Evolutionary conservation across 1,284 basidiomycete species (phyloP).

Genomic region (Leccinum fallax): DNA sequence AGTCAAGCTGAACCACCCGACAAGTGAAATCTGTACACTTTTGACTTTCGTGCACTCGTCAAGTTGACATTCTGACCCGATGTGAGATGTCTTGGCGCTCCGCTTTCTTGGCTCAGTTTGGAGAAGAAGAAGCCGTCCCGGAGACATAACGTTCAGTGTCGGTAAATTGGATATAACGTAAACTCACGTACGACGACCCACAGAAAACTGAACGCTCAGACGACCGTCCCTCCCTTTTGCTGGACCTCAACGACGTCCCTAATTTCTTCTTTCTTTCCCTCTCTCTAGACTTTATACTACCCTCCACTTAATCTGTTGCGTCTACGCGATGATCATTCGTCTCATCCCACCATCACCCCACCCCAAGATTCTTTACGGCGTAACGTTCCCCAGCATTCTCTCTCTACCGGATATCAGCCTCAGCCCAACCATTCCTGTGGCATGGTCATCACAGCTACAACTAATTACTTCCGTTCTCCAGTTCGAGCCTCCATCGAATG

Average conservation of each 20-base stretch:
- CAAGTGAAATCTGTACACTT: not conserved
- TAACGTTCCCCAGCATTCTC: slow-evolving; percentile 58
- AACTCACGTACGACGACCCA: slow-evolving; percentile 30
- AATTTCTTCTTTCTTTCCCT: not conserved
- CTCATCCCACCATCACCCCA: slow-evolving; percentile 57
- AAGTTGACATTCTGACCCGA: not conserved
- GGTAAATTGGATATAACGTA: slow-evolving; percentile 29
- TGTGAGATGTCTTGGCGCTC: not conserved
- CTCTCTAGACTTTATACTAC: slow-evolving; percentile 28
- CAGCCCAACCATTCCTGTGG: slow-evolving; percentile 44
- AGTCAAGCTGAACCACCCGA: too few species aligned
- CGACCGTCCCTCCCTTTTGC: slow-evolving; percentile 24
- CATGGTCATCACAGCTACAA: slow-evolving; percentile 59
- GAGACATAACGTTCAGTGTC: slow-evolving; percentile 3
- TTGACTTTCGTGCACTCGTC: not conserved
- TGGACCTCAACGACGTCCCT: slow-evolving; percentile 34
- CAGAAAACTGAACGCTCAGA: slow-evolving; percentile 30
- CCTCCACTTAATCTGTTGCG: slow-evolving; percentile 25
- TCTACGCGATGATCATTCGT: slow-evolving; percentile 62
- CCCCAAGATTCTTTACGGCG: slow-evolving; percentile 71
- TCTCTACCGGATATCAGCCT: slow-evolving; percentile 46
- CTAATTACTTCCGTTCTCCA: slow-evolving; percentile 51
- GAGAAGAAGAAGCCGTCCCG: slow-evolving; percentile 6
- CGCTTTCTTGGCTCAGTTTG: slow-evolving; percentile 6
- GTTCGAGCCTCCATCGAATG: slow-evolving; percentile 55